phyloP scores from a whole-genome alignment of 2,329 filamentous ascomycete species.

The Neofusicoccum kwambonambiense region DNA sequence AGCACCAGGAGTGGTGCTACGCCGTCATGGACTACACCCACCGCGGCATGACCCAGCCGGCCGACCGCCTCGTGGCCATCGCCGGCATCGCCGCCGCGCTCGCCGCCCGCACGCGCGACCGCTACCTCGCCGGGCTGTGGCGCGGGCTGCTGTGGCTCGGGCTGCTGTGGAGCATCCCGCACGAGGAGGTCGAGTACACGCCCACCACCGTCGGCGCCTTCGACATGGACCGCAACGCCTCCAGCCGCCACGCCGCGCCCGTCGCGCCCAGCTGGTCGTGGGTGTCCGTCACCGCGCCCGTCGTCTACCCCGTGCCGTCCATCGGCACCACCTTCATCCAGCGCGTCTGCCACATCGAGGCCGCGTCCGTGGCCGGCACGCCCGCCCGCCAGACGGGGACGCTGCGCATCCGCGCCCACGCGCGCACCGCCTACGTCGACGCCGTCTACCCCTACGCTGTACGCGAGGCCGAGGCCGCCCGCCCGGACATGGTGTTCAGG shows the following conservation, averaged over 20 bases:
- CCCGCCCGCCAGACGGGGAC: conserved; percentile 18
- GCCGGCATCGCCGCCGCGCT: background rate
- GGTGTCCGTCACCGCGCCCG: background rate
- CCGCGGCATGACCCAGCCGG: background rate
- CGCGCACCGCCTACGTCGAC: conserved; percentile 23
- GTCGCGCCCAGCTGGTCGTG: conserved; percentile 3
- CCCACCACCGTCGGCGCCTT: background rate
- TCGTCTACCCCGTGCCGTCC: conserved; percentile 21
- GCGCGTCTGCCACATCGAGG: conserved; percentile 22
- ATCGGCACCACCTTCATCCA: conserved; percentile 16
- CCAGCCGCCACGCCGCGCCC: background rate
- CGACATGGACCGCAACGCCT: background rate
- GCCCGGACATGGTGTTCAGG: conserved; percentile 19
- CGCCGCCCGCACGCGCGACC: background rate
- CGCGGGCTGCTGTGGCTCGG: background rate
- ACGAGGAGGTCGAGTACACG: background rate
- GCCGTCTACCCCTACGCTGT: conserved; percentile 25
- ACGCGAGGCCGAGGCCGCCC: conserved; percentile 18
- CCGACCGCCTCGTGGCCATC: background rate
- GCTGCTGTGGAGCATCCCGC: background rate
- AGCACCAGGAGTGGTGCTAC: conserved; percentile 22
- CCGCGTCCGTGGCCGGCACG: conserved; percentile 17
- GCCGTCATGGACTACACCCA: background rate
- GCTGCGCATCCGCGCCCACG: conserved; percentile 21
- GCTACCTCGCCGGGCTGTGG: conserved; percentile 4